Percentiles rank a stretch among this genome's conserved stretches.
Conservation (phyloP, 371 early-diverging fungal species). For the Lichtheimia ornata region DNA sequence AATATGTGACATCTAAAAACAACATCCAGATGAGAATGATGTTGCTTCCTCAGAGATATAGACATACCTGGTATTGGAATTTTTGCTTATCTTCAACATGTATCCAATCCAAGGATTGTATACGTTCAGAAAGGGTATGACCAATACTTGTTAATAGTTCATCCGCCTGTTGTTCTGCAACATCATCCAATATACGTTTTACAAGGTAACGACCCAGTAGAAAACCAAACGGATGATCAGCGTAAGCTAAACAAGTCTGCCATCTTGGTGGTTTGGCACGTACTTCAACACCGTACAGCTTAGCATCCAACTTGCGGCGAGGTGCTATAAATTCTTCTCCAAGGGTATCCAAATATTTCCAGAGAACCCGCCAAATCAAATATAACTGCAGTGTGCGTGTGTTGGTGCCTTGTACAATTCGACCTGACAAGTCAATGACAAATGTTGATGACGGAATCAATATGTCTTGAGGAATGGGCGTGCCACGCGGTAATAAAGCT, state of each 20-base stretch:
- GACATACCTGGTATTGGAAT: not conserved
- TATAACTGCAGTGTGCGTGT: constrained; percentile 39
- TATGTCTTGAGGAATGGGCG: constrained; percentile 24
- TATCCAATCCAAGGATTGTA: not conserved
- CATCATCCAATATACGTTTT: constrained; percentile 13
- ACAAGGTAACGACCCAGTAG: constrained; percentile 57
- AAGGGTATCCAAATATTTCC: constrained; percentile 33
- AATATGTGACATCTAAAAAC: constrained; percentile 18
- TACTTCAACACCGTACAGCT: constrained; percentile 39
- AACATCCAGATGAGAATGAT: not conserved
- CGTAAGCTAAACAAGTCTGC: constrained; percentile 51
- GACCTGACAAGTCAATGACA: constrained; percentile 29
- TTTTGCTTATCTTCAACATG: not conserved
- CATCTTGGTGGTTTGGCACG: constrained; percentile 47
- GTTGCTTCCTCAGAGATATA: not conserved
- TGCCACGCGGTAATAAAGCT: constrained; percentile 18
- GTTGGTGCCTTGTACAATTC: constrained; percentile 17
- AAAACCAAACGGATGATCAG: constrained; percentile 49
- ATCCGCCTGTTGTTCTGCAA: constrained; percentile 25
- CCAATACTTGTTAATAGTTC: constrained; percentile 29
- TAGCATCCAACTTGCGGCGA: constrained; percentile 27
- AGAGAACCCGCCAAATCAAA: constrained; percentile 41
- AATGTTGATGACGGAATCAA: constrained; percentile 41
- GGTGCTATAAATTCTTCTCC: constrained; percentile 28
- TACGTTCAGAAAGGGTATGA: constrained; percentile 16